Base-by-base conservation (phyloP, 1,139 yeast species). In the Nadsonia commutata region DNA sequence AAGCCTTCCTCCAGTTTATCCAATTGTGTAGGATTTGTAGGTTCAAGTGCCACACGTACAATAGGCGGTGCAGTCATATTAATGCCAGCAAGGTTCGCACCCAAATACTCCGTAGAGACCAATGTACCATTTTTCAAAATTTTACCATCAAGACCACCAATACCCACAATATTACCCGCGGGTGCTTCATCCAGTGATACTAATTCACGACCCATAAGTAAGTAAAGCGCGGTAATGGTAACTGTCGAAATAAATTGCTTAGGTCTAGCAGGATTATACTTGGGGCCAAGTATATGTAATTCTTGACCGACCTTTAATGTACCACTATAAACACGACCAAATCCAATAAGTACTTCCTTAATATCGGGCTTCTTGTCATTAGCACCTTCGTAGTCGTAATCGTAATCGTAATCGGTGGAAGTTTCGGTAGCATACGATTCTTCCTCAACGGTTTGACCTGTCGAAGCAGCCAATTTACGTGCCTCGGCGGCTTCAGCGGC, bases 161-260 rank as follows among this genome's bases (percentile, higher is more conserved):
- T 80, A 40, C 97, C 99, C 6, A 85, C 94, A 51, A 93, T 85
- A 52, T 83, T 85, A 31, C 99, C 99, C 1, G 97, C 93, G 1
- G 95, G 95, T 2, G 90, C 96, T 11, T 70, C 71, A 23, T 79
- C 72, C 52, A 93, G 68, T 11, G 85, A 70, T 2, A 86, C 77
- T 44, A 90, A 67, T 49, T 90, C 97, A 49, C 90, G 70, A 13
- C 98, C 99, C 98, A 93, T 93, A 42, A 93, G 69, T 48, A 90
- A 65, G 56, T 75, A 88, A 39, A 93, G 65, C 40, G 80, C 84
- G 13, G 80, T 72, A 31, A 93, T 72, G 1, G 64, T 65, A 1
- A 74, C 70, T 5, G 63, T 63, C 21, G 72, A 65, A 19, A 78
- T 65, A 54, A 80, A 80, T 48, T 75, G 72, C 17, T 62, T 66